phyloP scores from a whole-genome alignment of 495 filamentous ascomycete genomes.

The Talaromyces thailandensis region DNA sequence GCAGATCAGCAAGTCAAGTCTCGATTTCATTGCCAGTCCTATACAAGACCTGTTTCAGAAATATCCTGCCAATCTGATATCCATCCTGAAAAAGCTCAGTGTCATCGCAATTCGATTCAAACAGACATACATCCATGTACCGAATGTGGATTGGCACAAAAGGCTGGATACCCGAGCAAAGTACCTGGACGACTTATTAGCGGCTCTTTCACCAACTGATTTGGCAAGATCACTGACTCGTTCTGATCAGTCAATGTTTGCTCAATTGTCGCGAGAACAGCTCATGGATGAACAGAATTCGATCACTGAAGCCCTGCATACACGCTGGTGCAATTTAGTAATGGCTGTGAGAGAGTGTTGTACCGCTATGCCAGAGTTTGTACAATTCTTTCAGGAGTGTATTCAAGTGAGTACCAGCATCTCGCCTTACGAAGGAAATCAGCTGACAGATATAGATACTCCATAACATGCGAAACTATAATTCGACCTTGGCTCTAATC shows the following conservation, averaged over 20 bases:
- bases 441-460: conserved; percentile 16
- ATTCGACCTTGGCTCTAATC: conserved; percentile 21
- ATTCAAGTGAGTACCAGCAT: conserved; percentile 17
- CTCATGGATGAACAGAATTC: conserved; percentile 14
- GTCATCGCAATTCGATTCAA: conserved; percentile 27
- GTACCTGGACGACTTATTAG: conserved; percentile 25
- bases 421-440: not conserved
- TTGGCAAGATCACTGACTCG: conserved; percentile 22
- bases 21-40: conserved; percentile 30
- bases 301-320: conserved; percentile 11
- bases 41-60: conserved; percentile 29
- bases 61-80: conserved; percentile 19
- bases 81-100: conserved; percentile 27
- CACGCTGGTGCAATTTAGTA: conserved; percentile 22
- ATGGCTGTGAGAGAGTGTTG: conserved; percentile 34
- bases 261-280: conserved; percentile 14
- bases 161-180: conserved; percentile 22
- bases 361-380: conserved; percentile 24
- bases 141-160: conserved; percentile 26
- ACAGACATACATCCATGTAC: conserved; percentile 24
- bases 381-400: conserved; percentile 25
- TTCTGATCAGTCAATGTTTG: conserved; percentile 21
- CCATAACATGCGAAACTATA: conserved; percentile 3
- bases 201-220: conserved; percentile 20
- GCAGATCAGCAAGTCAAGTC: conserved; percentile 12